Base-by-base conservation (phyloP, 1,284 basidiomycete genomes). In the Singerocomus rubriflavus region DNA sequence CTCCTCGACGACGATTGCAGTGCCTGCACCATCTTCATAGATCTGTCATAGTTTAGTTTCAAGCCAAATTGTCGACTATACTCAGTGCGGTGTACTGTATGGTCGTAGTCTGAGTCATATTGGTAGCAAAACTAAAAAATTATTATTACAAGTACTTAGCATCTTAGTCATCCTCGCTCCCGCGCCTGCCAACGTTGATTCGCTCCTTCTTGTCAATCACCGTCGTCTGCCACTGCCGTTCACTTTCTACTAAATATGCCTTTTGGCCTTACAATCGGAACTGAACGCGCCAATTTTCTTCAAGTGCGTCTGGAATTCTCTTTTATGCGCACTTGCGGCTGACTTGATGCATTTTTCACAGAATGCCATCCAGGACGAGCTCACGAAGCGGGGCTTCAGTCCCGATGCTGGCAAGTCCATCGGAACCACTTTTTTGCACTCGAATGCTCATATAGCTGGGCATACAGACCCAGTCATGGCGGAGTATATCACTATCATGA, bases 401-500 rank as follows among this genome's bases (percentile, higher is more conserved):
- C 74, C 78, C 31, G 90, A 92, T 57, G 80, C 84, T 70, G 88
- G 88, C 88, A 56, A 55, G 81, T 60, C 36, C 71, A 56, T 33
- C 40, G 32, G 27, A 43, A 9, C 39, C 11, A 27, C 10, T 31
- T 29, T 14, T 13, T 21, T 51, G 10, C 39, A 12, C 40, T 40
- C 5, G 2, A 50, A 40, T 1, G 29, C 51, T 61, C 21, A 63
- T 38, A 7, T 6, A 25, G 14, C 29, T 9, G 11, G 44, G 51
- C 42, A 53, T 48, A 7, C 54, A 88, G 90, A 93, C 68, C 79
- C 82, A n/a, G 87, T 91, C 57, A 92, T 92, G 90, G 88, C 89
- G 6, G 91, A 93, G 67, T 93, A 91, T 63, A 91, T 92, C 54
- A 89, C 89, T 21, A 93, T 93, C 56, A 92, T 93, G 91, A 80